Percentiles rank a stretch among this genome's conserved stretches.
Conservation (phyloP, 768 basidiomycete species). For the Clitopilus hobsonii region DNA sequence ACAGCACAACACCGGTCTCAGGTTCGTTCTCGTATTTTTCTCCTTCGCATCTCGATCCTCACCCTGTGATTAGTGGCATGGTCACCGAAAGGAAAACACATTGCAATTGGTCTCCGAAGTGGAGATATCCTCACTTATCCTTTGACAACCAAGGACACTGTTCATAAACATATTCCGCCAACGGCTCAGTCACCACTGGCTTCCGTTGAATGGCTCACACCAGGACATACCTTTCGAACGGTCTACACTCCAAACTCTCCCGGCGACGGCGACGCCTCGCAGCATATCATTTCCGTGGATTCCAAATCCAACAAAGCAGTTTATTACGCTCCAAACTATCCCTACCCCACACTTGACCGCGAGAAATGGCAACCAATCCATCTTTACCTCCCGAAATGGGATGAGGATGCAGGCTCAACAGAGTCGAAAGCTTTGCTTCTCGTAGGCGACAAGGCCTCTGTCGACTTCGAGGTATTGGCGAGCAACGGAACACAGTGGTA, state of each 20-base stretch:
- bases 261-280: constrained; percentile 26
- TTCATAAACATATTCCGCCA: constrained; percentile 60
- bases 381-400: constrained; percentile 41
- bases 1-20: constrained; percentile 48
- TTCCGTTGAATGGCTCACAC: constrained; percentile 63
- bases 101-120: constrained; percentile 66
- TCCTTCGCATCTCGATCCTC: neutral
- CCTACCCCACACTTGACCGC: constrained; percentile 37
- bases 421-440: constrained; percentile 36
- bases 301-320: constrained; percentile 32
- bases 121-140: constrained; percentile 71
- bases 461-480: constrained; percentile 44
- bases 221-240: constrained; percentile 62
- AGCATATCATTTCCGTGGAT: constrained; percentile 43
- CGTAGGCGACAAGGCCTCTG: constrained; percentile 41
- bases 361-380: constrained; percentile 29
- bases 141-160: constrained; percentile 45
- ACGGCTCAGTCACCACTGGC: constrained; percentile 43
- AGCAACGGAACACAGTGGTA: constrained; percentile 38
- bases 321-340: constrained; percentile 34
- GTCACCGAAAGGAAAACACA: constrained; percentile 85
- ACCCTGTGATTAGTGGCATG: constrained; percentile 53
- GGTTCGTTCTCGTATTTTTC: constrained; percentile 37
- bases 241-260: constrained; percentile 43
- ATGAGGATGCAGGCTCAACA: constrained; percentile 31